These are phyloP conservation scores for Aspergillus sp. DNA, from an alignment of 2,329 filamentous ascomycete genomes.

Conservation along the genomic window DNA sequence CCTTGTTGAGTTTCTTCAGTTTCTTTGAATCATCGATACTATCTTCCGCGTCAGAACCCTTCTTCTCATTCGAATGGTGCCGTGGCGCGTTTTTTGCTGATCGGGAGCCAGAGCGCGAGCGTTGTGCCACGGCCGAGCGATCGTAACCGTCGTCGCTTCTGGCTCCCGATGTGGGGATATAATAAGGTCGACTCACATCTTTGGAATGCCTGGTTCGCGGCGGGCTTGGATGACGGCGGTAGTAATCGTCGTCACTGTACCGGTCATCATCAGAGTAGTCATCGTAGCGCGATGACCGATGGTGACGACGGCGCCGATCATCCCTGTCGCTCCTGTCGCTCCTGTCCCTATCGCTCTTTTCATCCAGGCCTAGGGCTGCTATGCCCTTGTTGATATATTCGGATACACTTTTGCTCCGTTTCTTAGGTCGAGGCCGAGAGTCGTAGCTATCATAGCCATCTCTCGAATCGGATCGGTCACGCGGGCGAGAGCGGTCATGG, in stretches of 20 bases:
- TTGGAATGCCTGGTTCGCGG: slow-evolving; percentile 36
- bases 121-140: slow-evolving; percentile 2
- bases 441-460: slow-evolving; percentile 49
- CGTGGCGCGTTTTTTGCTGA: neutral
- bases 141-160: slow-evolving; percentile 18
- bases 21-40: slow-evolving; percentile 63
- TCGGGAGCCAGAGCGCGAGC: slow-evolving; percentile 8
- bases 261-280: slow-evolving; percentile 44
- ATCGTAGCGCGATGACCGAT: slow-evolving; percentile 32
- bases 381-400: slow-evolving; percentile 47
- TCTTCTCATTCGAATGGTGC: slow-evolving; percentile 33
- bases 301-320: slow-evolving; percentile 31
- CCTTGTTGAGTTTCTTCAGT: slow-evolving; percentile 65
- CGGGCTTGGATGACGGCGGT: slow-evolving; percentile 29
- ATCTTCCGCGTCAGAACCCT: slow-evolving; percentile 54
- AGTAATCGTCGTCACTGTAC: slow-evolving; percentile 33
- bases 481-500: slow-evolving; percentile 34
- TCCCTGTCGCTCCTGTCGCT: slow-evolving; percentile 31
- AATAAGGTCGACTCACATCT: slow-evolving; percentile 46
- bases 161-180: slow-evolving; percentile 24
- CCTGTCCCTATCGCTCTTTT: slow-evolving; percentile 21
- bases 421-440: slow-evolving; percentile 45
- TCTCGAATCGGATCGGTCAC: slow-evolving; percentile 49
- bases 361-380: slow-evolving; percentile 44
- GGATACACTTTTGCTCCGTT: slow-evolving; percentile 48